Evolutionary conservation across 768 basidiomycete genomes (phyloP).

Genomic region (Collybia nuda): DNA sequence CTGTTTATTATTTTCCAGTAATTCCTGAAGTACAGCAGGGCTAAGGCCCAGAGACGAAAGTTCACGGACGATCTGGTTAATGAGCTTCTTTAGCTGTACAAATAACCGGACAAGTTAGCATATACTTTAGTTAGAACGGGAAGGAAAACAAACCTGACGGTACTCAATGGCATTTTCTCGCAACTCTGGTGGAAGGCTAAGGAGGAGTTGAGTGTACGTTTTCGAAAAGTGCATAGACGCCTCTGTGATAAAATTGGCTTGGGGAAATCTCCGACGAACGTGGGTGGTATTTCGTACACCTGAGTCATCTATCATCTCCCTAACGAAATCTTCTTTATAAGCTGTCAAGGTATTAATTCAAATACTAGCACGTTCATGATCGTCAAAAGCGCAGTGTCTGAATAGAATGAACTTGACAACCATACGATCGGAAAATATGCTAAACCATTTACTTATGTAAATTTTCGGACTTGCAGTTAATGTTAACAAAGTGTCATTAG

Average conservation of each 20-base stretch:
- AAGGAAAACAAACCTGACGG: conserved; percentile 50
- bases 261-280: conserved; percentile 12
- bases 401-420: too few relatives aligned
- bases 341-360: too few relatives aligned
- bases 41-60: conserved; percentile 67
- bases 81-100: conserved; percentile 82
- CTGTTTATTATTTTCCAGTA: conserved; percentile 25
- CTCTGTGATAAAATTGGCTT: neutral
- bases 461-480: too few relatives aligned
- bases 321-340: too few relatives aligned
- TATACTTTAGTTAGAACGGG: neutral
- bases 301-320: too few relatives aligned
- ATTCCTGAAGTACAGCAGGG: conserved; percentile 46
- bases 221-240: conserved; percentile 71
- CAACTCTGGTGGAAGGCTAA: conserved; percentile 74
- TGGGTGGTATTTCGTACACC: neutral
- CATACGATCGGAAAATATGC: too few relatives aligned
- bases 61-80: conserved; percentile 80
- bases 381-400: too few relatives aligned
- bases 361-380: too few relatives aligned
- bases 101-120: neutral
- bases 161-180: conserved; percentile 82
- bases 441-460: too few relatives aligned
- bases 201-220: conserved; percentile 60
- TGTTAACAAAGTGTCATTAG: too few relatives aligned